phyloP scores from a whole-genome alignment of 2,329 filamentous ascomycete species.

The Fusarium tupiense region DNA sequence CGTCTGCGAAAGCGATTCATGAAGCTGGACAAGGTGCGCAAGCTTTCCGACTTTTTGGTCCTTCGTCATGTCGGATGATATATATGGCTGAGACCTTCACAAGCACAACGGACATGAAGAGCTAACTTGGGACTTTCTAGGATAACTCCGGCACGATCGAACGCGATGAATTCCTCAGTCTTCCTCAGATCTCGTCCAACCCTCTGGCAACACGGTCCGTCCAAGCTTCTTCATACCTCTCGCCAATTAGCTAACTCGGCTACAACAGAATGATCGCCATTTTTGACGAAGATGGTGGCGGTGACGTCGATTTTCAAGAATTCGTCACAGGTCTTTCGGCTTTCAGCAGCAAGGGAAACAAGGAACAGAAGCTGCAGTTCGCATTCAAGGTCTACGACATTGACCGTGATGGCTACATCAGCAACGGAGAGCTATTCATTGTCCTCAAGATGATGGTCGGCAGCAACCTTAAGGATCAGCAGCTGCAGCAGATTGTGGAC shows the following conservation, averaged over 20 bases:
- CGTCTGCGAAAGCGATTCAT: slow-evolving; percentile 96
- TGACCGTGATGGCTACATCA: slow-evolving; percentile 97
- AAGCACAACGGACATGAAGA: neutral
- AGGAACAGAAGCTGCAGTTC: slow-evolving; percentile 97
- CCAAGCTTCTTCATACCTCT: neutral
- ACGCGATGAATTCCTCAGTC: slow-evolving; percentile 95
- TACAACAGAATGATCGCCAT: slow-evolving; percentile 91
- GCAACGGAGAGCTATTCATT: slow-evolving; percentile 98
- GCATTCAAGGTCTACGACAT: slow-evolving; percentile 99
- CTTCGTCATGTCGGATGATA: neutral
- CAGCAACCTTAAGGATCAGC: slow-evolving; percentile 98
- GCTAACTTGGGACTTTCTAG: slow-evolving; percentile 56
- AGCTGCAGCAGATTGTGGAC: slow-evolving; percentile 98
- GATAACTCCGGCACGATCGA: slow-evolving; percentile 99
- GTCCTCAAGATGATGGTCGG: slow-evolving; percentile 99
- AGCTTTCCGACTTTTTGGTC: slow-evolving; percentile 5
- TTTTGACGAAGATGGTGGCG: slow-evolving; percentile 97
- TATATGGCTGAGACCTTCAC: neutral
- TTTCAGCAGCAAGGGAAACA: slow-evolving; percentile 98
- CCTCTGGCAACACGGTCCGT: slow-evolving; percentile 89
- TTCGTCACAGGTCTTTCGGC: slow-evolving; percentile 95
- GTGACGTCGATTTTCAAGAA: slow-evolving; percentile 98
- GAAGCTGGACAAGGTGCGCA: slow-evolving; percentile 93
- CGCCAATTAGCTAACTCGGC: slow-evolving; percentile 11
- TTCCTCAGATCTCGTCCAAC: slow-evolving; percentile 98